Percentiles rank a stretch among this genome's conserved stretches.
Conservation (phyloP, 1,284 basidiomycete species). For the Ceraceosorus bombacis region DNA sequence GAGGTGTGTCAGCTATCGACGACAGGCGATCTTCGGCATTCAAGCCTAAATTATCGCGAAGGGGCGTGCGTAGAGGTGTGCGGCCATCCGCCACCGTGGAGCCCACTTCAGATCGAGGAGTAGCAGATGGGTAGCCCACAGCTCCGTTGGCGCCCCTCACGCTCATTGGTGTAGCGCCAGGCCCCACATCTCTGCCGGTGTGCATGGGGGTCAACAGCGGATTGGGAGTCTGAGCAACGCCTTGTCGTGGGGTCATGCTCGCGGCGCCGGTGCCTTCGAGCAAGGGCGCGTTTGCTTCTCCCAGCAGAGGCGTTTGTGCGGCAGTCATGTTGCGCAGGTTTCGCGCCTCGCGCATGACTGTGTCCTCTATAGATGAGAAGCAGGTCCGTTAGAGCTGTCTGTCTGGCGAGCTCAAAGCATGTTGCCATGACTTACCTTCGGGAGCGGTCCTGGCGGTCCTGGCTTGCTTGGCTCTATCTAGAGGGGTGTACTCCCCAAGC, state of each 20-base stretch:
- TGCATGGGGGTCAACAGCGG: constrained; percentile 67
- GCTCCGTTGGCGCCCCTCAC: constrained; percentile 31
- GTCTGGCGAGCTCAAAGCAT: neutral
- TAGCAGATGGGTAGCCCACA: constrained; percentile 11
- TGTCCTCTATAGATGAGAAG: constrained; percentile 20
- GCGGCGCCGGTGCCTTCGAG: constrained; percentile 85
- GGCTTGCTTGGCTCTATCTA: constrained; percentile 79
- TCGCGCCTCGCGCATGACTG: constrained; percentile 79
- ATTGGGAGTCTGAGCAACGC: constrained; percentile 76
- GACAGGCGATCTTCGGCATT: constrained; percentile 53
- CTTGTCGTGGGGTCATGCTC: constrained; percentile 70
- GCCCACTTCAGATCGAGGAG: constrained; percentile 40
- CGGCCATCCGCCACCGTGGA: constrained; percentile 11
- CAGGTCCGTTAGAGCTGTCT: constrained; percentile 54
- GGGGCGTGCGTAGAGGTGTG: constrained; percentile 72
- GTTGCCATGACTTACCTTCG: constrained; percentile 61
- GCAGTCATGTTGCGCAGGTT: constrained; percentile 88
- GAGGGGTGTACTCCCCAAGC: constrained; percentile 81
- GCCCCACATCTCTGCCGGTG: neutral
- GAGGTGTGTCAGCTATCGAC: constrained; percentile 25
- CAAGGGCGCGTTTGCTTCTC: constrained; percentile 90
- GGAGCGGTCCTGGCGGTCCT: constrained; percentile 85
- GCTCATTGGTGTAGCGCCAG: neutral
- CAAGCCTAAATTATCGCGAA: constrained; percentile 82
- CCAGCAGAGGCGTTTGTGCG: constrained; percentile 85